Evolutionary conservation across 352 stramenopile genomes (phyloP), one percentile per base, ranked within the genome.

Genomic region (Globisporangium nagaii): DNA sequence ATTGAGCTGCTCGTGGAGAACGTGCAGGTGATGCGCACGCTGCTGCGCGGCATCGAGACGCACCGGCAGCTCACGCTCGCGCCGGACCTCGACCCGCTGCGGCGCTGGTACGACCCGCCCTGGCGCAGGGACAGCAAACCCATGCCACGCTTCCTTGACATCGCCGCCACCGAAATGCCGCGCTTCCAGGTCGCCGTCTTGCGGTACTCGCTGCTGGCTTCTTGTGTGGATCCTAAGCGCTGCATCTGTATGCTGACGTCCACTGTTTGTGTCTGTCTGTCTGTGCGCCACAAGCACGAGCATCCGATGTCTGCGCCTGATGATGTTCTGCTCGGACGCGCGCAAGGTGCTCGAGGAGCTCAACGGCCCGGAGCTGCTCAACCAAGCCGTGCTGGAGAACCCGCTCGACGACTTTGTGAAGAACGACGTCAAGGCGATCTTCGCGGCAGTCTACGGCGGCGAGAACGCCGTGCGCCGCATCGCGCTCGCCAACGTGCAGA

Each of bases 371-470:
- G 66, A 66, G 37, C 32, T 84, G 9, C 60, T 91, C 13, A 85
- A 88, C 46, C 61, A 62, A 5, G 73, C 68, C n/a, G 75, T 70
- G n/a, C 27, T 72, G 3, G 74, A 77, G 19, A 82, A 86, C 41
- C 63, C 71, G 20, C 73, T 91, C 17, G 80, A 91, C 43, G 72
- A 85, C 43, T 88, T 87, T 42, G 71, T 91, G 12, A 70, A 81
- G 57, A 80, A 81, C 32, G 77, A 90, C 31, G 78, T 90, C 50
- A 84, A 88, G 53, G 77, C 76, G 43, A 85, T 90, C 41, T 88
- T 90, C 58, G 66, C 68, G 3, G 66, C 71, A 13, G 71, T 88
- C 20, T 90, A 82, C 36, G 80, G 76, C 20, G 80, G 80, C 28
- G 75, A 82, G 10, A 83, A 88, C 43, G 79, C 80, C 13, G 75